A percentile compares a stretch with the other conserved stretches of the same genome.
These are phyloP conservation scores for Metrosideros polymorpha DNA, from an alignment of 441 rosid genomes.

Conservation along the genomic window DNA sequence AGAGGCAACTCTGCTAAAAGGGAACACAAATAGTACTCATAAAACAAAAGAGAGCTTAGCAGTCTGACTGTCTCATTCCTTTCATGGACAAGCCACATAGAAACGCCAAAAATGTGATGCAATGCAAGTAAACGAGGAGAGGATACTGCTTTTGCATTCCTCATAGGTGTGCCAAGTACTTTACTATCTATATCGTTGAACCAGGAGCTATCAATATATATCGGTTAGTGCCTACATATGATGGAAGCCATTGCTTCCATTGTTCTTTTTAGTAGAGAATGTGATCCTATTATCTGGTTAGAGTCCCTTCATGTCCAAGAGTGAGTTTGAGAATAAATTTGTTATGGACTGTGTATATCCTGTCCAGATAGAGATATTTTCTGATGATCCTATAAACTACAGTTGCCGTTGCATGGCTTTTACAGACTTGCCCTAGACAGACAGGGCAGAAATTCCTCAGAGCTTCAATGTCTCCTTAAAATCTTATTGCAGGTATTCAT, in stretches of 20 bases:
- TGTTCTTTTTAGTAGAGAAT: background rate
- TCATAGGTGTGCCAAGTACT: background rate
- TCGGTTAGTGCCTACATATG: background rate
- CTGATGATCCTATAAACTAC: background rate
- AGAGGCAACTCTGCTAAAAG: background rate
- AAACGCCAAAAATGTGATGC: background rate
- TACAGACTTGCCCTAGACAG: background rate
- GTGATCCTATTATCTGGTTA: background rate
- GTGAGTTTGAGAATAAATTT: background rate
- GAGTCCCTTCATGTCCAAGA: background rate
- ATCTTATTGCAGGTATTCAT: constrained; percentile 52
- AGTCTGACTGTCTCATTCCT: background rate
- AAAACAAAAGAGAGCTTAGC: background rate
- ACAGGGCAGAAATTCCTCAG: background rate
- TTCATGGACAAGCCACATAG: background rate
- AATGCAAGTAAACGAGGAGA: background rate
- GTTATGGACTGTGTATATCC: background rate
- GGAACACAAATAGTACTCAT: background rate
- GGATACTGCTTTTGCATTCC: background rate
- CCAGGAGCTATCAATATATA: background rate
- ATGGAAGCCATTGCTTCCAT: background rate
- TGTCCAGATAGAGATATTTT: background rate
- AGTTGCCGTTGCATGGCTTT: background rate
- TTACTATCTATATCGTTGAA: background rate
- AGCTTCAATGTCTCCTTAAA: background rate